A percentile compares a stretch with the other conserved stretches of the same genome.
Evolutionary conservation across 306 rosid species (phyloP).

Genomic region (Castanospermum australe): DNA sequence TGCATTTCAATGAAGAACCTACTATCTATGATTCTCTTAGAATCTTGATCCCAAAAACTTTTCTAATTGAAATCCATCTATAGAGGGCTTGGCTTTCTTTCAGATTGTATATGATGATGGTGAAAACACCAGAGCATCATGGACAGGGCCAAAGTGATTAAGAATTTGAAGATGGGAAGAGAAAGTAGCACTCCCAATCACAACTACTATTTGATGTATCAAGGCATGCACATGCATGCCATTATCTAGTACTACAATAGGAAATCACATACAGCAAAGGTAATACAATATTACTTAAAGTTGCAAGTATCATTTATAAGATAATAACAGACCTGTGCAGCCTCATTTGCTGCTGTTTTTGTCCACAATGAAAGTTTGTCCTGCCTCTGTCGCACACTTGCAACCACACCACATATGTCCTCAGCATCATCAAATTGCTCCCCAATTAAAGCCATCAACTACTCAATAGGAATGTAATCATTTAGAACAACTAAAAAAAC

Average conservation of each 20-base stretch:
- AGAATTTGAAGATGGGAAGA: not conserved
- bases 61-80: not conserved
- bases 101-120: not conserved
- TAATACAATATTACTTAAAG: not conserved
- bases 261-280: not conserved
- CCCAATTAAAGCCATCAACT: constrained; percentile 96
- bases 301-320: not conserved
- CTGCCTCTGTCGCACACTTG: constrained; percentile 90
- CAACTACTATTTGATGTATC: not conserved
- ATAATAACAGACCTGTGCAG: constrained; percentile 72
- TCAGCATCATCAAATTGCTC: constrained; percentile 92
- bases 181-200: not conserved
- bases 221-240: not conserved
- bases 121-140: not conserved
- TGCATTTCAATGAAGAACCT: not conserved
- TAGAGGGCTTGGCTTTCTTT: not conserved
- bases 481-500: not conserved
- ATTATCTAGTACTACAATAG: not conserved
- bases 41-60: not conserved
- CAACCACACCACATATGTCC: constrained; percentile 95
- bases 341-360: constrained; percentile 88
- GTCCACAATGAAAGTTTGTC: constrained; percentile 95
- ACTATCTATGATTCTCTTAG: not conserved
- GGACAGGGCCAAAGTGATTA: not conserved
- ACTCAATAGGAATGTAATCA: constrained; percentile 5